These are phyloP conservation scores for Cryptosporidium viatorum DNA, from an alignment of 169 alveolate genomes.

Conservation along the genomic window DNA sequence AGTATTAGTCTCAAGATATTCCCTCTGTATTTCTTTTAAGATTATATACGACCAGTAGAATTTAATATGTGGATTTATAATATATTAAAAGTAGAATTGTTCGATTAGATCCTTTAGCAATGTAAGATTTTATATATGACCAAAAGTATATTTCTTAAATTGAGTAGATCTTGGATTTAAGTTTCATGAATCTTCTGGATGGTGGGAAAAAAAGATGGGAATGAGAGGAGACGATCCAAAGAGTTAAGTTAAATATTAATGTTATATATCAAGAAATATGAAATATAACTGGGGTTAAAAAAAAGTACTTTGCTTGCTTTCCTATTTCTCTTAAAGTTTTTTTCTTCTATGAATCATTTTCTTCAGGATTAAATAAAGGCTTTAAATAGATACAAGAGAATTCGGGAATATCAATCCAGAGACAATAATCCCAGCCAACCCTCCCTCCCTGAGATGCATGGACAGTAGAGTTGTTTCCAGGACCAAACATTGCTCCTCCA, in stretches of 20 bases:
- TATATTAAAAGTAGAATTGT: neutral
- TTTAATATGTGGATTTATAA: neutral
- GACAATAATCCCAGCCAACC: conserved; percentile 81
- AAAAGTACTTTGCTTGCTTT: neutral
- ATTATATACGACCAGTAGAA: neutral
- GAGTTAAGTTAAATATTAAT: no score
- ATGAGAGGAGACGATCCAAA: neutral
- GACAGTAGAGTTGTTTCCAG: conserved; percentile 75
- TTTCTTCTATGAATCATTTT: neutral
- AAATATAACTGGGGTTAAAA: neutral
- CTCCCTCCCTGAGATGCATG: conserved; percentile 81
- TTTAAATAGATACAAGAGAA: conserved; percentile 77
- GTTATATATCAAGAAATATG: neutral
- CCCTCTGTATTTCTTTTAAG: neutral
- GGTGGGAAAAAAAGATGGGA: neutral
- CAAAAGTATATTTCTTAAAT: neutral
- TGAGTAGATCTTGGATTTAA: neutral
- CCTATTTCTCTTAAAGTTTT: no score
- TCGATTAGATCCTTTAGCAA: neutral
- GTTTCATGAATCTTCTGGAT: no score
- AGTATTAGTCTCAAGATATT: neutral
- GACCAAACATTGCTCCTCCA: conserved; percentile 82
- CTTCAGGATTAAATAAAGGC: conserved; percentile 34
- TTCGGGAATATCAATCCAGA: conserved; percentile 81
- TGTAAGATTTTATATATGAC: neutral